Base-by-base conservation (phyloP, 2,329 filamentous ascomycete genomes). In the Fusarium nygamai region DNA sequence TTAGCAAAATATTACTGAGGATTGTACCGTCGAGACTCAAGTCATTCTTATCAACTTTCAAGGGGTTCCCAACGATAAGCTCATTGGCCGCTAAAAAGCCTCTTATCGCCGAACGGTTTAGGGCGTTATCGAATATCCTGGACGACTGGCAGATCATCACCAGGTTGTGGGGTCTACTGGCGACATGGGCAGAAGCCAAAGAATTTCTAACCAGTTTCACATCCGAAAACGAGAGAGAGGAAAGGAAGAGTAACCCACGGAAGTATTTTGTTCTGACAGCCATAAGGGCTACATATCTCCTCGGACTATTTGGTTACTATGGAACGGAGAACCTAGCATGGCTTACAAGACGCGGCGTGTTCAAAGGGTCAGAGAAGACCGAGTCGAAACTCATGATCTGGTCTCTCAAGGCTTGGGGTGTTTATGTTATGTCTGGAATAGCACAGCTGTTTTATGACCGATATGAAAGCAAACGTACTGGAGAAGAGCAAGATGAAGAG, bases 121-220 rank as follows among this genome's bases (percentile, higher is more conserved):
- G 65, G 16, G 69, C 72, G 1, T 12, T 75, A 3, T 53, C 70
- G 3, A 20, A 70, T 43, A 53, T 75, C 19, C 14, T 75, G n/a
- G 72, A 75, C n/a, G 72, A 75, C 11, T 75, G 72, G 72, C 72
- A 75, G 6, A 70, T 69, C 4, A 64, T 75, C 5, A 75, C 65
- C 16, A 48, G 72, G 10, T 17, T 74, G 19, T 74, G 72, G 72
- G 72, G 72, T 1, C 13, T 73, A 4, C 5, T 74, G 8, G 51
- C 48, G 1, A 53, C 61, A 13, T 75, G 72, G 72, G 29, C 50
- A 5, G 58, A 67, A 2, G 56, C 61, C 16, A 75, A 73, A 16
- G 72, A 70, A 14, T 53, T 73, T 5, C 27, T 75, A 8, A 5
- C 9, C 2, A 14, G 27, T 12, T 22, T 69, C 1, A 9, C 14